Evolutionary conservation across 352 stramenopile genomes (phyloP).

Genomic region (Halophytophthora batemanensis): DNA sequence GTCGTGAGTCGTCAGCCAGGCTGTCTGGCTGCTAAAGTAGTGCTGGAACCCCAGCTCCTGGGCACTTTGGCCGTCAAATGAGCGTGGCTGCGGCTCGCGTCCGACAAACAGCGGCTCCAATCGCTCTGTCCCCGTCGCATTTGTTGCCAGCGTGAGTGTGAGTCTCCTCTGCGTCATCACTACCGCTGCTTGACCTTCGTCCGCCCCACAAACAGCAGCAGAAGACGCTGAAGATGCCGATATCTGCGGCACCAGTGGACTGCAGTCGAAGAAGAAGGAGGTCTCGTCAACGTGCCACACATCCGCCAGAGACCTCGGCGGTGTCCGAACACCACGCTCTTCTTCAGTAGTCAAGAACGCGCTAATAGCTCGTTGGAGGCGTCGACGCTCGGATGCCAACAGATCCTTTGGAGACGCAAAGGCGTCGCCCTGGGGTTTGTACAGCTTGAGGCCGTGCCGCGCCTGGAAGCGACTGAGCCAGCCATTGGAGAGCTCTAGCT

Average conservation of each 20-base stretch:
- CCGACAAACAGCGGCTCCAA: slow-evolving; percentile 5
- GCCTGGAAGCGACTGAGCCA: slow-evolving; percentile 18
- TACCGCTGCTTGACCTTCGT: not conserved
- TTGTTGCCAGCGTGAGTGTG: slow-evolving; percentile 14
- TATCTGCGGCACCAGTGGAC: not conserved
- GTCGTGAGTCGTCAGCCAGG: slow-evolving; percentile 10
- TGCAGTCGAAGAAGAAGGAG: slow-evolving; percentile 11
- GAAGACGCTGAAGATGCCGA: not conserved
- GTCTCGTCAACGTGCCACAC: slow-evolving; percentile 17
- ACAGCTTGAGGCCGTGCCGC: slow-evolving; percentile 2
- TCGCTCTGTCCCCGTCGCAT: slow-evolving; percentile 10
- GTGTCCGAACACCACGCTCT: slow-evolving; percentile 3
- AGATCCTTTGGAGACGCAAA: not conserved
- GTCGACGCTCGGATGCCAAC: not conserved
- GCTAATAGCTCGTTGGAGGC: not conserved
- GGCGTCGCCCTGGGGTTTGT: not conserved
- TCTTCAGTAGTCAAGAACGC: not conserved
- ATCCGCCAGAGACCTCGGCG: slow-evolving; percentile 6
- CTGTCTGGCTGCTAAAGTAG: slow-evolving; percentile 6
- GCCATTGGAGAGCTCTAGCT: slow-evolving; percentile 19
- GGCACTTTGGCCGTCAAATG: not conserved
- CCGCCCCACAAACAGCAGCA: too few relatives aligned
- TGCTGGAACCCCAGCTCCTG: not conserved
- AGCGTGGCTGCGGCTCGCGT: not conserved
- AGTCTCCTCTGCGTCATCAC: slow-evolving; percentile 1